Percentiles rank a stretch among this genome's conserved stretches.
These are phyloP conservation scores for Tetrahymena elliotti DNA, from an alignment of 73 alveolate species.

Conservation along the genomic window DNA sequence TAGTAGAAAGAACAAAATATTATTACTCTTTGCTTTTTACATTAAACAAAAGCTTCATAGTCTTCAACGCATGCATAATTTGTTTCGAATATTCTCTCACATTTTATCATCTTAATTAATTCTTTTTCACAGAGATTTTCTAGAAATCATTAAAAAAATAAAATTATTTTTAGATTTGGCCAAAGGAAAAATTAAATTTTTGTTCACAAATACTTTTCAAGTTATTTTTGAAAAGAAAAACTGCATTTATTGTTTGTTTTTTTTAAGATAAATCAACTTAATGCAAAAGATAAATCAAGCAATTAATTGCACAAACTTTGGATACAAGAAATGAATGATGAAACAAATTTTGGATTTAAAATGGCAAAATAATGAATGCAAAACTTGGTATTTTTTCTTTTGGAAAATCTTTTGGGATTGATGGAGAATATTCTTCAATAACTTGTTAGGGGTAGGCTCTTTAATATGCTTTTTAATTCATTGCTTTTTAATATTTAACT, in stretches of 20 bases:
- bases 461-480: neutral
- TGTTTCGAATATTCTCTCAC: neutral
- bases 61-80: neutral
- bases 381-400: neutral
- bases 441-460: neutral
- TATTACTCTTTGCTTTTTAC: neutral
- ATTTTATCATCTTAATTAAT: neutral
- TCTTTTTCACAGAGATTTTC: neutral
- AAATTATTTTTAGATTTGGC: neutral
- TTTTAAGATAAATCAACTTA: neutral
- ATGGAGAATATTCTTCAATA: neutral
- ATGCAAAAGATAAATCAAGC: no score
- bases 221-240: no score
- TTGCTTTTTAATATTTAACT: neutral
- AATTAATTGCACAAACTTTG: neutral
- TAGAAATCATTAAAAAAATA: neutral
- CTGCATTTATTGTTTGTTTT: neutral
- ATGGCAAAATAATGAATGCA: neutral
- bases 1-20: no score
- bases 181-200: no score
- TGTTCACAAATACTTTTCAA: no score
- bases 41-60: neutral
- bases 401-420: neutral
- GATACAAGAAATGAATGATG: neutral
- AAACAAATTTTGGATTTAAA: neutral